Conservation (phyloP, 2,329 filamentous ascomycete species). For the Rhynchosporium secalis region DNA sequence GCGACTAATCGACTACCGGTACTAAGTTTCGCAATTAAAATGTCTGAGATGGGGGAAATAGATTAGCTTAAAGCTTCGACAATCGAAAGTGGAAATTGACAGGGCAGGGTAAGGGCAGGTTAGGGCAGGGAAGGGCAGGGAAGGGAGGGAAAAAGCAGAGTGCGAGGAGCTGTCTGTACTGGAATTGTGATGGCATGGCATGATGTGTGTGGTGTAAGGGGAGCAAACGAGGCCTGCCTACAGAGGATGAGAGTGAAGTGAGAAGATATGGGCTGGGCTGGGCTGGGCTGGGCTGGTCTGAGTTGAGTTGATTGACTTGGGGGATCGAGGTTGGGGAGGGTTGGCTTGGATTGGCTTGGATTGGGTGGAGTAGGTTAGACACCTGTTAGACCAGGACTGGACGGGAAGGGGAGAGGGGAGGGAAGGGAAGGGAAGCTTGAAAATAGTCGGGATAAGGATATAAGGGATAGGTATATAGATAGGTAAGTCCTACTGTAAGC, state of each 20-base stretch:
- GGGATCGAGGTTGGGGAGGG: not conserved
- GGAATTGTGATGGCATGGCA: too few relatives aligned
- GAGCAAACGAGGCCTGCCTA: too few relatives aligned
- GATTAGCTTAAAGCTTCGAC: slow-evolving; percentile 24
- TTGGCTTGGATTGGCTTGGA: slow-evolving; percentile 3
- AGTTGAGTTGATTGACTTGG: too few relatives aligned
- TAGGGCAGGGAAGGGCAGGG: not conserved
- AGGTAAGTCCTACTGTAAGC: too few relatives aligned
- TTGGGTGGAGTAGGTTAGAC: not conserved
- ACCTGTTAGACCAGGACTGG: too few relatives aligned
- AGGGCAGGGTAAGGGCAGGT: slow-evolving; percentile 12
- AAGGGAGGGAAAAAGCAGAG: not conserved
- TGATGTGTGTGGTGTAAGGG: too few relatives aligned
- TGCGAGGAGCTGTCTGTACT: too few relatives aligned
- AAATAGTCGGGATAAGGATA: slow-evolving; percentile 3
- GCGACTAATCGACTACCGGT: slow-evolving; percentile 18
- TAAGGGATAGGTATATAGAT: not conserved
- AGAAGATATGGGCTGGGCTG: not conserved
- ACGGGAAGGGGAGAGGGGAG: too few relatives aligned
- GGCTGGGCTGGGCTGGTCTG: too few relatives aligned
- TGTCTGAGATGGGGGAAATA: slow-evolving; percentile 16
- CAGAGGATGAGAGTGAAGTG: not conserved
- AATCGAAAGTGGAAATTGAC: slow-evolving; percentile 8
- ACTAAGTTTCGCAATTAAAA: slow-evolving; percentile 19
- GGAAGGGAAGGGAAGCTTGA: not conserved